Conservation (phyloP, 768 basidiomycete species). For the Trametes cubensis region DNA sequence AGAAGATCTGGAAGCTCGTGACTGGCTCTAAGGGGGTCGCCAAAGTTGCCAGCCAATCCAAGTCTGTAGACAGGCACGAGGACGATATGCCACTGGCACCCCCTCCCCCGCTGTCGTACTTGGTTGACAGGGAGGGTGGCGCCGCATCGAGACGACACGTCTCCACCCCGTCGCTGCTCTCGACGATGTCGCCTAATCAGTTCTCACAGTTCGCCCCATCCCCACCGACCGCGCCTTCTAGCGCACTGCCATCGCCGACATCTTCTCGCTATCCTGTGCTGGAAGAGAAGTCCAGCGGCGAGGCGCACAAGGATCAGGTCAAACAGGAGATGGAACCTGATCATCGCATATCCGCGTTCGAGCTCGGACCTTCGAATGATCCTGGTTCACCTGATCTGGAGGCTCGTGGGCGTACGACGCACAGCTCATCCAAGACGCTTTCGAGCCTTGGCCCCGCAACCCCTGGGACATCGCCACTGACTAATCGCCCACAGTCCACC, state of each 20-base stretch:
- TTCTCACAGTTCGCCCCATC: constrained; percentile 65
- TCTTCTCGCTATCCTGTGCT: constrained; percentile 65
- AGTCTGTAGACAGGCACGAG: constrained; percentile 50
- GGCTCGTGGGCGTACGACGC: constrained; percentile 30
- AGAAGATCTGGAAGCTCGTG: constrained; percentile 81
- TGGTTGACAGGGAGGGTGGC: constrained; percentile 62
- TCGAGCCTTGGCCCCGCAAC: constrained; percentile 28
- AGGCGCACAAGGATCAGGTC: constrained; percentile 45
- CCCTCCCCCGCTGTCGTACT: constrained; percentile 88
- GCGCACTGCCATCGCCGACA: constrained; percentile 72
- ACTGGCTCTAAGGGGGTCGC: constrained; percentile 58
- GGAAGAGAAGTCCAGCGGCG: constrained; percentile 53
- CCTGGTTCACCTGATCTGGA: constrained; percentile 25
- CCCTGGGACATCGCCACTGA: constrained; percentile 25
- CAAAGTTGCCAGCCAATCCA: constrained; percentile 38
- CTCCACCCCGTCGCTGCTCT: constrained; percentile 71
- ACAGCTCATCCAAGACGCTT: constrained; percentile 30
- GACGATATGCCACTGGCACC: constrained; percentile 83
- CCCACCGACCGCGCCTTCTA: constrained; percentile 75
- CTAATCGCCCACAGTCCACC: constrained; percentile 24
- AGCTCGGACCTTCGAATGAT: constrained; percentile 36
- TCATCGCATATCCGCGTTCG: constrained; percentile 32
- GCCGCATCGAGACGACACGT: constrained; percentile 54
- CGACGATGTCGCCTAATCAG: constrained; percentile 57
- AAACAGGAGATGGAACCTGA: constrained; percentile 48